Evolutionary conservation across 2,329 filamentous ascomycete genomes (phyloP), one percentile per base, ranked within the genome.

Genomic region (Fusarium bactridioides): DNA sequence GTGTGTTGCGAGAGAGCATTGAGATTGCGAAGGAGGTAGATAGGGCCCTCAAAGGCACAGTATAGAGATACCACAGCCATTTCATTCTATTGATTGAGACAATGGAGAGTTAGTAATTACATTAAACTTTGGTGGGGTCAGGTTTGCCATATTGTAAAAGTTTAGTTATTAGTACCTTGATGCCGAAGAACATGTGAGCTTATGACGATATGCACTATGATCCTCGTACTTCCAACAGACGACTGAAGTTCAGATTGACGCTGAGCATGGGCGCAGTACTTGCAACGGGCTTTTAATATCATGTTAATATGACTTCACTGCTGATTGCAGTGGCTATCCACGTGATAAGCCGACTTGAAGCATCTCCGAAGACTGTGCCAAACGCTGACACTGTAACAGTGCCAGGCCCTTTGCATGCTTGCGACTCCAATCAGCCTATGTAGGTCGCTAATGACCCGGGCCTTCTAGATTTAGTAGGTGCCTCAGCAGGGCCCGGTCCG

Each of bases 11-110:
- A 1, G 57, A 61, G 7, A 73, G 60, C 11, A 73, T 73, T 21
- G 18, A 61, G 9, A 62, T 33, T 4, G 72, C 69, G 12, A 73
- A 61, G 41, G 27, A 38, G 40, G 72, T 72, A 15, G 72, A 74
- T 7, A 23, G 11, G 10, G 29, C 47, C 18, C 31, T 72, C 5
- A 15, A 48, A 43, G 35, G 10, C 4, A 60, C 8, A 35, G 4
- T 4, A 18, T n/a, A 54, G 25, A 21, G 2, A 23, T 29, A 25
- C 5, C n/a, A 25, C 7, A 21, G n/a, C 18, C 5, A 21, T 25
- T 35, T 16, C 15, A 21, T 6, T 10, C 9, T 15, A 21, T 25
- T 3, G 2, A 21, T 23, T 19, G 11, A 21, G 47, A 18, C 21
- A 23, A 23, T 7, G 8, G 3, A 23, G 21, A 0, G 2, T 33